These are phyloP conservation scores for Xylogone sp. DNA, from an alignment of 2,329 filamentous ascomycete genomes.

Conservation along the genomic window DNA sequence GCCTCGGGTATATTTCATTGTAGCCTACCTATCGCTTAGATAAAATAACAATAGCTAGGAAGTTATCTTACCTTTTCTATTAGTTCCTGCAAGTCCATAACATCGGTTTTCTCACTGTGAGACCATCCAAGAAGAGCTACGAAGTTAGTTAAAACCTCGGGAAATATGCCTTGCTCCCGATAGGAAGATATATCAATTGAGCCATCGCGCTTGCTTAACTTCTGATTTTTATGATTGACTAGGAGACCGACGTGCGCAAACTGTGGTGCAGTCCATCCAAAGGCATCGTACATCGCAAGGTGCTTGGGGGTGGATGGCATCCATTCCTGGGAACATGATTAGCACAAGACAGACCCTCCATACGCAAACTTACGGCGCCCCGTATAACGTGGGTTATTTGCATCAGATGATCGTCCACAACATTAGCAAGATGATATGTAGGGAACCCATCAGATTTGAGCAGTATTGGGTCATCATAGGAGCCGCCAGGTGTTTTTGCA, in stretches of 20 bases:
- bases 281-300: conserved; percentile 69
- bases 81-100: conserved; percentile 69
- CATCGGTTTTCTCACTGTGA: conserved; percentile 61
- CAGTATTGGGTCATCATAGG: conserved; percentile 79
- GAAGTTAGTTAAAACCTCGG: conserved; percentile 72
- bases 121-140: conserved; percentile 83
- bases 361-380: conserved; percentile 57
- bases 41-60: neutral
- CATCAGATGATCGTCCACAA: conserved; percentile 95
- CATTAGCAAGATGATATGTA: conserved; percentile 96
- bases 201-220: conserved; percentile 81
- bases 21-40: conserved; percentile 50
- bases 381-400: conserved; percentile 92
- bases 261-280: conserved; percentile 68
- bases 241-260: conserved; percentile 81
- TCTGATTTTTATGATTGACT: conserved; percentile 63
- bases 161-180: conserved; percentile 55
- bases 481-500: conserved; percentile 30
- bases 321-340: conserved; percentile 65
- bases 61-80: conserved; percentile 55
- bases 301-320: conserved; percentile 87
- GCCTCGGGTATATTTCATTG: conserved; percentile 84
- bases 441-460: conserved; percentile 89
- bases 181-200: conserved; percentile 58
- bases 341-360: neutral